These are phyloP conservation scores for Podila minutissima DNA, from an alignment of 192 early-diverging fungal genomes.

Conservation along the genomic window DNA sequence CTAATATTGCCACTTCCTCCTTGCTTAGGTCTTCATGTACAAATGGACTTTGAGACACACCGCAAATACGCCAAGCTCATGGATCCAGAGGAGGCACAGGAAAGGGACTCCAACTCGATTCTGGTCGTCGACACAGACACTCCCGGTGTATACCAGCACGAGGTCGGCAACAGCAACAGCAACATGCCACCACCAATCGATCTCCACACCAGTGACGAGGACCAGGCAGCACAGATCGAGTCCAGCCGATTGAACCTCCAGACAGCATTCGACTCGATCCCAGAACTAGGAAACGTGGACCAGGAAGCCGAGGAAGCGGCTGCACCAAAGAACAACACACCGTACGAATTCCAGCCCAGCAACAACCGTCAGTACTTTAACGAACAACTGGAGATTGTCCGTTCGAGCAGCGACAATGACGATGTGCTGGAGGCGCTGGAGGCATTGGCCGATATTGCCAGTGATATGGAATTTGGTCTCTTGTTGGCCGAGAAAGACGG, in stretches of 20 bases:
- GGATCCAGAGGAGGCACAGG: conserved; percentile 24
- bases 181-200: conserved; percentile 26
- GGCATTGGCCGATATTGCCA: conserved; percentile 62
- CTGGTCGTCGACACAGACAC: conserved; percentile 49
- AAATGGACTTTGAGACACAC: conserved; percentile 69
- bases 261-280: conserved; percentile 33
- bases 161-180: conserved; percentile 1
- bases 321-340: not conserved
- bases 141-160: conserved; percentile 27
- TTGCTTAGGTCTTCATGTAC: conserved; percentile 65
- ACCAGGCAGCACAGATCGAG: conserved; percentile 15
- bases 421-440: conserved; percentile 52
- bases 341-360: conserved; percentile 1
- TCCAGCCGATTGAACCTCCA: conserved; percentile 32
- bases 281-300: conserved; percentile 22
- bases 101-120: conserved; percentile 24
- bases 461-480: conserved; percentile 66
- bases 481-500: conserved; percentile 52
- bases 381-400: conserved; percentile 42
- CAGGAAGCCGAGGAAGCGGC: conserved; percentile 3
- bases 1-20: not conserved
- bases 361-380: conserved; percentile 44
- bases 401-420: conserved; percentile 10
- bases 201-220: conserved; percentile 3
- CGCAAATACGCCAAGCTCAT: conserved; percentile 66